These are phyloP conservation scores for Chaetoceros tenuissimus DNA, from an alignment of 108 stramenopile genomes.

Conservation along the genomic window DNA sequence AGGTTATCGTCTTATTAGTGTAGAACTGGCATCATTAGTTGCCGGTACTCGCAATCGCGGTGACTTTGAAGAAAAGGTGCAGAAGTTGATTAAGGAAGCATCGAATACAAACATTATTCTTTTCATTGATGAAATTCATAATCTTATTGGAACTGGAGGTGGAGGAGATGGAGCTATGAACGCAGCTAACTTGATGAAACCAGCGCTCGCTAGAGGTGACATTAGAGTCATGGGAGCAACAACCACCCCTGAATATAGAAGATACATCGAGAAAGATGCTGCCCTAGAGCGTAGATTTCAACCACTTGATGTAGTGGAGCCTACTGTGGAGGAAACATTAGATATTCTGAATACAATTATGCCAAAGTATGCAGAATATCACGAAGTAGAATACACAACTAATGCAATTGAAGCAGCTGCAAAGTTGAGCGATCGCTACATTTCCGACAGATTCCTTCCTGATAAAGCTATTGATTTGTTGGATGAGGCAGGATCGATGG, in stretches of 20 bases:
- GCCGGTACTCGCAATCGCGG: slow-evolving; percentile 78
- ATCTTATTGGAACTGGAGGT: slow-evolving; percentile 76
- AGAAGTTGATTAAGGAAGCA: slow-evolving; percentile 64
- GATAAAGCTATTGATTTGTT: slow-evolving; percentile 90
- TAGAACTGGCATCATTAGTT: slow-evolving; percentile 69
- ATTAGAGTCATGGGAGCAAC: slow-evolving; percentile 80
- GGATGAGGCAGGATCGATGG: slow-evolving; percentile 93
- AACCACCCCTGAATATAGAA: slow-evolving; percentile 79
- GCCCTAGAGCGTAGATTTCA: slow-evolving; percentile 87
- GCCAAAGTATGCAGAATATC: slow-evolving; percentile 74
- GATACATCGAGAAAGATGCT: slow-evolving; percentile 83
- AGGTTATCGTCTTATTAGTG: slow-evolving; percentile 52
- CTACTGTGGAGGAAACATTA: slow-evolving; percentile 70
- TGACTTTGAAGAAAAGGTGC: slow-evolving; percentile 80
- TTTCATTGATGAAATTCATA: slow-evolving; percentile 83
- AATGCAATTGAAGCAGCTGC: slow-evolving; percentile 60
- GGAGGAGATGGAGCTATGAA: slow-evolving; percentile 86
- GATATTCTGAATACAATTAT: slow-evolving; percentile 67
- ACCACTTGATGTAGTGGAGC: slow-evolving; percentile 71
- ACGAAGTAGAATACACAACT: slow-evolving; percentile 56
- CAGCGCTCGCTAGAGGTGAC: slow-evolving; percentile 77
- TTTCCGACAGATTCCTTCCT: slow-evolving; percentile 64
- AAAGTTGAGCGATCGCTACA: slow-evolving; percentile 58
- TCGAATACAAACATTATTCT: slow-evolving; percentile 57
- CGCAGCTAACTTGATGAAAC: slow-evolving; percentile 86